These are phyloP conservation scores for Coniochaeta prunicola DNA, from an alignment of 2,329 filamentous ascomycete species.

Conservation along the genomic window DNA sequence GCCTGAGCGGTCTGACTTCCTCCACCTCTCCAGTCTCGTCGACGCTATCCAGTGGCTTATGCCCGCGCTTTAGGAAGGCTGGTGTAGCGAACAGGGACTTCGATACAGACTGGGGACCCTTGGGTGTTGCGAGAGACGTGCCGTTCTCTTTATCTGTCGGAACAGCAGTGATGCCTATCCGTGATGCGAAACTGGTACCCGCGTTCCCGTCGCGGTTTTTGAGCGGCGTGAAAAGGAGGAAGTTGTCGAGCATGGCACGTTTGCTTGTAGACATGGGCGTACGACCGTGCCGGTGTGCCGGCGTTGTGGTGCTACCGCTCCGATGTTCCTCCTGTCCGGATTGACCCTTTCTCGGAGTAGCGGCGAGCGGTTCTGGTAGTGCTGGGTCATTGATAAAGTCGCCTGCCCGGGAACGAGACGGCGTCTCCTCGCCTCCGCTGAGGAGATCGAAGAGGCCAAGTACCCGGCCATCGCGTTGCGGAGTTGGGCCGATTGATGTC, in stretches of 20 bases:
- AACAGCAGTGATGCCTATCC: neutral
- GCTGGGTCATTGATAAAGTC: conserved; percentile 22
- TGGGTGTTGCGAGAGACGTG: conserved; percentile 30
- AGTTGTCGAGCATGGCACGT: conserved; percentile 52
- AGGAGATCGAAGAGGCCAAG: conserved; percentile 72
- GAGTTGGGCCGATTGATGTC: conserved; percentile 66
- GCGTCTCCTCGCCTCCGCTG: conserved; percentile 41
- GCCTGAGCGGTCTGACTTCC: conserved; percentile 38
- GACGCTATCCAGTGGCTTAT: conserved; percentile 37
- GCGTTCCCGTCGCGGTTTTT: conserved; percentile 36
- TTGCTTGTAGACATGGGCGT: conserved; percentile 53
- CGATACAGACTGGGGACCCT: conserved; percentile 32
- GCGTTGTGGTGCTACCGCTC: conserved; percentile 6
- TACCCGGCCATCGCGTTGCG: conserved; percentile 70
- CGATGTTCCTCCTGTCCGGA: neutral
- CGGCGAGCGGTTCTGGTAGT: conserved; percentile 3
- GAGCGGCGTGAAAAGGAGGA: conserved; percentile 51
- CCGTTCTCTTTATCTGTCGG: conserved; percentile 14
- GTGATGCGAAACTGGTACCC: neutral
- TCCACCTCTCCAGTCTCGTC: conserved; percentile 49
- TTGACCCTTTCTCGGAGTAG: conserved; percentile 32
- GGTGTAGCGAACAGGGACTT: conserved; percentile 61
- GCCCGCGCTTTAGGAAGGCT: conserved; percentile 50
- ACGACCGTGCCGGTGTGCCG: conserved; percentile 30
- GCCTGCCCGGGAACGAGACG: conserved; percentile 31